A percentile compares a stretch with the other conserved stretches of the same genome.
These are phyloP conservation scores for Russula abietina DNA, from an alignment of 768 basidiomycete genomes.

Conservation along the genomic window DNA sequence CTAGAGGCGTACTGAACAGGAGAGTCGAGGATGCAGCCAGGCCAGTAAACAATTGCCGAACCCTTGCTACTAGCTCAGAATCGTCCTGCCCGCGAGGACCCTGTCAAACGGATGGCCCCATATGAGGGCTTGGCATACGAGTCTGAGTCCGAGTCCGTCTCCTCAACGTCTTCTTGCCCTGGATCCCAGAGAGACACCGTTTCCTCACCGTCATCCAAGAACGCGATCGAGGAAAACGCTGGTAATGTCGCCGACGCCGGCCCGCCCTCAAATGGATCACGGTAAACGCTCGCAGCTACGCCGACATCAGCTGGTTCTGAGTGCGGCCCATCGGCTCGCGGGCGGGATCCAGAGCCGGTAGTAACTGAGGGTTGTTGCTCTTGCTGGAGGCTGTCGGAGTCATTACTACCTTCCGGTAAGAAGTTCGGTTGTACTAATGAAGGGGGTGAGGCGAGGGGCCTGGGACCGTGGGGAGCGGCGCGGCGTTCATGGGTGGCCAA, in stretches of 20 bases:
- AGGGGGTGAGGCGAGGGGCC: slow-evolving; percentile 6
- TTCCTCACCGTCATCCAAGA: slow-evolving; percentile 47
- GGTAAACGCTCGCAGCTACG: not conserved
- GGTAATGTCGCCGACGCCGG: slow-evolving; percentile 8
- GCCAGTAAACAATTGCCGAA: not conserved
- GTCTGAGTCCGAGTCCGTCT: too few relatives aligned
- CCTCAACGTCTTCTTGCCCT: slow-evolving; percentile 1
- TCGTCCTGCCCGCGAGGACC: slow-evolving; percentile 1
- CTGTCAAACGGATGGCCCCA: slow-evolving; percentile 22
- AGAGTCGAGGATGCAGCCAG: not conserved
- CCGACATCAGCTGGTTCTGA: slow-evolving; percentile 20
- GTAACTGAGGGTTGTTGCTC: not conserved
- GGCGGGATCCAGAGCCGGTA: not conserved
- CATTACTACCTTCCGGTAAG: not conserved
- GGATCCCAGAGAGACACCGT: slow-evolving; percentile 45
- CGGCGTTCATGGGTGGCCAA: slow-evolving; percentile 46
- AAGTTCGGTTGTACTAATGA: not conserved
- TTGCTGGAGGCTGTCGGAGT: not conserved
- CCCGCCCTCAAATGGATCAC: slow-evolving; percentile 17
- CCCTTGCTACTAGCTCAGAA: not conserved
- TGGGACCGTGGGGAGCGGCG: slow-evolving; percentile 4
- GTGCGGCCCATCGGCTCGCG: not conserved
- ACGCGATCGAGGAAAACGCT: slow-evolving; percentile 4
- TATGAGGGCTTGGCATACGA: slow-evolving; percentile 5
- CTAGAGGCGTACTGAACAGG: not conserved